These are phyloP conservation scores for Medicago ruthenica DNA, from an alignment of 306 rosid genomes.

Conservation along the genomic window DNA sequence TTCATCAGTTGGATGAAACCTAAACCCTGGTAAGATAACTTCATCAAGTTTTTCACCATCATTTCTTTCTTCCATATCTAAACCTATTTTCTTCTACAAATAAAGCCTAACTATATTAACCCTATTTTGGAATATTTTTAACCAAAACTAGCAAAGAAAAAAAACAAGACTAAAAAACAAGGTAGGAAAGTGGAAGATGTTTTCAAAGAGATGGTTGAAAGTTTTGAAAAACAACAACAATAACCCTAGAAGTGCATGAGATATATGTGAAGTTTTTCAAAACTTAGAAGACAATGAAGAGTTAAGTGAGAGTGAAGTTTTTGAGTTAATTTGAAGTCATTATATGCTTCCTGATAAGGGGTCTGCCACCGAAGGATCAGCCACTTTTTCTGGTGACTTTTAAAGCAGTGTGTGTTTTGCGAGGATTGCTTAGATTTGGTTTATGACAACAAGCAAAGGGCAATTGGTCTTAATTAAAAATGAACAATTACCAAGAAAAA, in stretches of 20 bases:
- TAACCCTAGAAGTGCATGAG: constrained; percentile 40
- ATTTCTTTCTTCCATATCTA: constrained; percentile 47
- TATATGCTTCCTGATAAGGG: constrained; percentile 84
- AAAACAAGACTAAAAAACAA: not conserved
- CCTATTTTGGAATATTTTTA: constrained; percentile 6
- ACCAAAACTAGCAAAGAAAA: not conserved
- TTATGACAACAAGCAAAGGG: constrained; percentile 43
- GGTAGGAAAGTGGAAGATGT: constrained; percentile 21
- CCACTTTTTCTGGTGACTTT: constrained; percentile 90
- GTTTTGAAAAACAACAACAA: constrained; percentile 22
- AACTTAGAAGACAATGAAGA: constrained; percentile 37
- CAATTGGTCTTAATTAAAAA: constrained; percentile 46
- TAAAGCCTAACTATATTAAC: not conserved
- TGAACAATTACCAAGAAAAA: constrained; percentile 57
- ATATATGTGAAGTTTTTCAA: constrained; percentile 22
- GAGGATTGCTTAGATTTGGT: constrained; percentile 43
- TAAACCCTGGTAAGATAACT: constrained; percentile 86
- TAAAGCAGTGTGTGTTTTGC: constrained; percentile 59
- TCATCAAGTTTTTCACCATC: constrained; percentile 73
- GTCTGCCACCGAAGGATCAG: constrained; percentile 90
- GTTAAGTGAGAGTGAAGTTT: constrained; percentile 47
- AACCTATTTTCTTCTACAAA: constrained; percentile 18
- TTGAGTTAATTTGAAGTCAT: constrained; percentile 62
- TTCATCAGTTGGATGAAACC: constrained; percentile 98
- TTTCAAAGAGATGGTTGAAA: constrained; percentile 13